phyloP scores from a whole-genome alignment of 2,329 filamentous ascomycete genomes.

The Aureobasidium sp. region DNA sequence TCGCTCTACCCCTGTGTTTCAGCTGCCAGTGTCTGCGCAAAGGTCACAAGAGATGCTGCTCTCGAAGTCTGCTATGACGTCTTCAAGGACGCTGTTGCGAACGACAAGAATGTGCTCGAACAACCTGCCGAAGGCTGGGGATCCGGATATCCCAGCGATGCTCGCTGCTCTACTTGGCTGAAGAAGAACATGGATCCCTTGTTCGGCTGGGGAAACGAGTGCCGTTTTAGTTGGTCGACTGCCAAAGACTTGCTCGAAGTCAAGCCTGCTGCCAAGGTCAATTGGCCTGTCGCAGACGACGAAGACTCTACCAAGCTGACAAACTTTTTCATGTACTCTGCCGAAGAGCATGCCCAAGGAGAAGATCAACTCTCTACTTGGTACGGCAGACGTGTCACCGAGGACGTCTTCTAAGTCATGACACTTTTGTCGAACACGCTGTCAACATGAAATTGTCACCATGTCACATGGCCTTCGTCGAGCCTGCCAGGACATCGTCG shows the following conservation, averaged over 20 bases:
- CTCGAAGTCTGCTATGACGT: conserved; percentile 67
- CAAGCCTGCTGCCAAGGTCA: conserved; percentile 62
- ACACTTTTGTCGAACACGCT: neutral
- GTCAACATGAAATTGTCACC: neutral
- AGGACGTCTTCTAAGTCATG: conserved; percentile 56
- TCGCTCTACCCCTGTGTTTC: conserved; percentile 87
- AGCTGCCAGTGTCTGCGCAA: conserved; percentile 88
- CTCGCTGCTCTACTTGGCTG: conserved; percentile 71
- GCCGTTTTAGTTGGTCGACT: conserved; percentile 91
- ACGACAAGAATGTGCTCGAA: conserved; percentile 22
- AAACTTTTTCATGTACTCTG: conserved; percentile 57
- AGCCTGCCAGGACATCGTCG: neutral
- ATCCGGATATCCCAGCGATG: conserved; percentile 88
- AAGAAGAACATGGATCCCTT: conserved; percentile 80
- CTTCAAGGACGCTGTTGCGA: conserved; percentile 32
- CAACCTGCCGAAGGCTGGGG: conserved; percentile 57
- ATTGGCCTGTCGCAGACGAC: conserved; percentile 71
- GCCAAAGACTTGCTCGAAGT: conserved; percentile 84
- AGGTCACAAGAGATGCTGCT: conserved; percentile 87
- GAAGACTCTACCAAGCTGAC: conserved; percentile 61
- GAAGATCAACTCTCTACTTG: conserved; percentile 65
- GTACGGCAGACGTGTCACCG: conserved; percentile 67
- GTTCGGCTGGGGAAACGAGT: conserved; percentile 92
- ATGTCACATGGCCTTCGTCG: neutral
- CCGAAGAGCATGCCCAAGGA: conserved; percentile 34